Evolutionary conservation across 2,329 filamentous ascomycete genomes (phyloP).

Genomic region (Aphanocladium album): DNA sequence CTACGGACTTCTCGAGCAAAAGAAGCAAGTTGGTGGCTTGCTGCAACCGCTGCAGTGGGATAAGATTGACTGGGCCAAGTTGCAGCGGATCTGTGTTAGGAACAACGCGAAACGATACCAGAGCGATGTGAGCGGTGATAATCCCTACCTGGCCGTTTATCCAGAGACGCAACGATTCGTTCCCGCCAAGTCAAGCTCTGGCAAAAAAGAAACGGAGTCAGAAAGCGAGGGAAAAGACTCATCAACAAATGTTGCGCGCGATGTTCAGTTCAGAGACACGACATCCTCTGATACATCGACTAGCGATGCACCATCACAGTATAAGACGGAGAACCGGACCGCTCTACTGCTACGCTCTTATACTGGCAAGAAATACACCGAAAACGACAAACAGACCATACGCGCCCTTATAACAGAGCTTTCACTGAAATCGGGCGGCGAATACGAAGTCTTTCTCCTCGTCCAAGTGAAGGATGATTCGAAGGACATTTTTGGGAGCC

Average conservation of each 20-base stretch:
- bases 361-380: slow-evolving; percentile 68
- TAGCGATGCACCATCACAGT: slow-evolving; percentile 17
- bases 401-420: slow-evolving; percentile 76
- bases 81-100: slow-evolving; percentile 62
- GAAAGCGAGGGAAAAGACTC: not conserved
- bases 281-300: not conserved
- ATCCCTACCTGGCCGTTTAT: slow-evolving; percentile 40
- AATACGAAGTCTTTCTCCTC: slow-evolving; percentile 76
- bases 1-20: slow-evolving; percentile 52
- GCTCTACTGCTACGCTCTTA: slow-evolving; percentile 73
- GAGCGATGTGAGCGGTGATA: slow-evolving; percentile 34
- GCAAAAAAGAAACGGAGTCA: not conserved
- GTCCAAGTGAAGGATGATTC: slow-evolving; percentile 68
- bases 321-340: slow-evolving; percentile 49
- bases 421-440: slow-evolving; percentile 67
- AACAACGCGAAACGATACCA: slow-evolving; percentile 63
- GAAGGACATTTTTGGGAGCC: slow-evolving; percentile 54
- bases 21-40: slow-evolving; percentile 38
- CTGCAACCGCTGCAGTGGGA: slow-evolving; percentile 51
- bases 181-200: slow-evolving; percentile 13
- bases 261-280: not conserved
- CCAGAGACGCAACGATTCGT: slow-evolving; percentile 26
- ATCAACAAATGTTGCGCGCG: too few species aligned
- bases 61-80: slow-evolving; percentile 62
- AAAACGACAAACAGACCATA: slow-evolving; percentile 74